Percentiles rank a stretch among this genome's conserved stretches.
Conservation (phyloP, 2,329 filamentous ascomycete species). For the Arthrobotrys conoides region DNA sequence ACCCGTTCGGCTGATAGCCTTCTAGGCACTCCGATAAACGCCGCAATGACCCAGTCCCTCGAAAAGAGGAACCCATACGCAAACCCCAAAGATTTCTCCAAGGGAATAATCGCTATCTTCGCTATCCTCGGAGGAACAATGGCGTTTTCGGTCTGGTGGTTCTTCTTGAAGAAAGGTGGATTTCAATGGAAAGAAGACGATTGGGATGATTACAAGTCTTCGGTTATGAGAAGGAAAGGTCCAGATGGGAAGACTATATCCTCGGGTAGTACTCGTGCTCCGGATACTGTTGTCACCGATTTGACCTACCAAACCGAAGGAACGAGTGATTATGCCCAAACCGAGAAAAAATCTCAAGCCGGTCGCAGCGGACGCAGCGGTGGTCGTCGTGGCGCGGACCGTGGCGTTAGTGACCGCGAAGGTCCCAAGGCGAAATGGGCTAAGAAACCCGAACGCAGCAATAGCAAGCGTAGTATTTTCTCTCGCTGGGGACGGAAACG, state of each 20-base stretch:
- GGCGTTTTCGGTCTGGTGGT: conserved; percentile 86
- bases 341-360: conserved; percentile 47
- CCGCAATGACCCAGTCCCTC: conserved; percentile 39
- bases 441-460: conserved; percentile 44
- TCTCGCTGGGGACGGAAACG: conserved; percentile 45
- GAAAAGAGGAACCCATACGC: conserved; percentile 58
- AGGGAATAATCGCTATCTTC: conserved; percentile 85
- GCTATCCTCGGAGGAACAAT: conserved; percentile 84
- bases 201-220: conserved; percentile 99
- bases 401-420: background rate
- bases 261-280: conserved; percentile 59
- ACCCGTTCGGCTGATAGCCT: conserved; percentile 42
- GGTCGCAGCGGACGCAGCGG: conserved; percentile 14
- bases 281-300: conserved; percentile 58
- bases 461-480: conserved; percentile 56
- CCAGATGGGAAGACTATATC: conserved; percentile 71
- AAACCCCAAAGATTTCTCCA: conserved; percentile 62
- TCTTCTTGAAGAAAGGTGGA: conserved; percentile 98
- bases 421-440: conserved; percentile 56
- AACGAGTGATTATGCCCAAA: conserved; percentile 22
- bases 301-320: conserved; percentile 56
- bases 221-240: conserved; percentile 79
- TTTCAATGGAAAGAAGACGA: conserved; percentile 88
- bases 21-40: conserved; percentile 18
- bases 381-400: background rate